Base-by-base conservation (phyloP, 148 eudicot species). In the Rhododendron kiyosumense region DNA sequence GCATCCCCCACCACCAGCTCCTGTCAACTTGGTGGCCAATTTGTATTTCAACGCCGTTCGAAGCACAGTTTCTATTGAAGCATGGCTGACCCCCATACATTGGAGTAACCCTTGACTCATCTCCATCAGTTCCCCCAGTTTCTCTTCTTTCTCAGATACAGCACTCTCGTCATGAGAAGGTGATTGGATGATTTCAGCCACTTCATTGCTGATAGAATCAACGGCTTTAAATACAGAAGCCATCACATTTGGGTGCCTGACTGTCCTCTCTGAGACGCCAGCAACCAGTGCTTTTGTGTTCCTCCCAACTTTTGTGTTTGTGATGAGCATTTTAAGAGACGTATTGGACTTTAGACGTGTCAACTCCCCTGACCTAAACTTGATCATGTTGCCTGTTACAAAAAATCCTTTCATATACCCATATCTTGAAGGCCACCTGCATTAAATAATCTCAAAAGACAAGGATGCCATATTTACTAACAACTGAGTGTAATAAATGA, bases 1-100 rank as follows among this genome's bases (percentile, higher is more conserved):
- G 82, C 99, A 97, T 86, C 99, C 99, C 73, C 99, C 99, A 14
- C 99, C 99, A 86, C 99, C 99, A 86, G 99, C 99, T 88, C 99
- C 98, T 11, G 99, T 97, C 79, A 97, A 90, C 88, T 97, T 97
- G 86, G 99, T 89, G 74, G 93, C 67, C 73, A 97, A 89, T 87
- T 95, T 93, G 90, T 95, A 97, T 83, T 97, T 97, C 78, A 93
- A 78, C 11, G 98, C 94, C 43, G 95, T 93, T 80, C 91, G 92
- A 57, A 94, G 93, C 84, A 97, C 94, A 84, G 96, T 92, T 89
- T 95, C 99, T 81, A 97, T 97, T 17, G 98, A 90, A 83, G 94
- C 92, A 91, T 97, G 99, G 92, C 95, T 97, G 74, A 97, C 99
- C n/a, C 99, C 99, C 98, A 97, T 95, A 86, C 98, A 94, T 75